Base-by-base conservation (phyloP, 257 asterid genomes). In the Mentha longifolia region DNA sequence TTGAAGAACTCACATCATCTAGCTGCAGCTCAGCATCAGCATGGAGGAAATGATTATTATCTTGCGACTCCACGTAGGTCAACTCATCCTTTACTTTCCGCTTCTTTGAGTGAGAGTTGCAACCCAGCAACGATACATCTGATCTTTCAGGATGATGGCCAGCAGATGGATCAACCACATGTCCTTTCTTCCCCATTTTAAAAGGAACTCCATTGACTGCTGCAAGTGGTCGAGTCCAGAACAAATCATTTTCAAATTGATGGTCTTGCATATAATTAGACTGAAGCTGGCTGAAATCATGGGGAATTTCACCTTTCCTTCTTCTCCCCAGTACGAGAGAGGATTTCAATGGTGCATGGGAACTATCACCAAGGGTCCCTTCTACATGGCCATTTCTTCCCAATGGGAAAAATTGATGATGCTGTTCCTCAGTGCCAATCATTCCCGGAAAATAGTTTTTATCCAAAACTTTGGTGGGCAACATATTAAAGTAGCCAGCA, bases 121-220 rank as follows among this genome's bases (percentile, higher is more conserved):
- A 87, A 22, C 92, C 96, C 30, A 84, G 71, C 77, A 95, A 78
- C 59, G 84, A 83, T 49, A 70, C 77, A 81, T 79, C 86, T 49
- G 92, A 70, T 81, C 83, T 86, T 74, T 83, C 97, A 58, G 81
- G 76, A 65, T 74, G 85, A 76, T 73, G 76, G 55, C 82, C 76
- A 62, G 82, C 66, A 77, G 79, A 51, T 43, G 81, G 72, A 64
- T 85, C 96, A 62, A 74, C 75, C 70, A 78, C 63, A 74, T 84
- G 91, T n/a, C 85, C 88, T 77, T 85, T 89, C 84, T 80, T 94
- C 65, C 92, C 88, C 78, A 80, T 55, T 80, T 81, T 94, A 71
- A 77, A 70, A 79, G 90, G 78, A 74, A 74, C 82, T 70, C 85
- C 89, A 74, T 81, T 77, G 63, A 83, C 83, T 67, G 82, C 75